These are phyloP conservation scores for Rusavskia elegans DNA, from an alignment of 495 filamentous ascomycete species.

Conservation along the genomic window DNA sequence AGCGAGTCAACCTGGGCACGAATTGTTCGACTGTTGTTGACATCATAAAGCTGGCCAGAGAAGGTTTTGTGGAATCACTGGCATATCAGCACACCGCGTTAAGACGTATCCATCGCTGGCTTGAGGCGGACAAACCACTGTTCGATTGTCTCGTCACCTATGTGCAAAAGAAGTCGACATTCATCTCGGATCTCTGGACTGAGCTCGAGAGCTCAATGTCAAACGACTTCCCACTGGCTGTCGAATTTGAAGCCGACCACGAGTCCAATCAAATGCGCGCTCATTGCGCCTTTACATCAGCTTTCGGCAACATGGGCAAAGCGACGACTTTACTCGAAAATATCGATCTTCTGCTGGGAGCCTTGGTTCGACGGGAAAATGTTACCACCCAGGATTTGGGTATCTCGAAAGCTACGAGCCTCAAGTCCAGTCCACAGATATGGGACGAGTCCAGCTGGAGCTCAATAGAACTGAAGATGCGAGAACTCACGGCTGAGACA, in stretches of 20 bases:
- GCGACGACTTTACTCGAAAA: conserved; percentile 17
- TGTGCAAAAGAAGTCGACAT: conserved; percentile 6
- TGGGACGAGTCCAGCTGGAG: conserved; percentile 14
- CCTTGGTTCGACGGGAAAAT: conserved; percentile 14
- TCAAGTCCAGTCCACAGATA: too few relatives aligned
- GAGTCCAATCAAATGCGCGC: conserved; percentile 7
- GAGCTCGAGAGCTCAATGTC: conserved; percentile 21
- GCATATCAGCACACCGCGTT: conserved; percentile 30
- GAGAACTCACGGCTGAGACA: conserved; percentile 9
- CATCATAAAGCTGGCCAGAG: conserved; percentile 20
- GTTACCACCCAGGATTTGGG: conserved; percentile 11
- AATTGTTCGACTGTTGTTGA: conserved; percentile 10
- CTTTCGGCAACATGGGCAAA: conserved; percentile 11
- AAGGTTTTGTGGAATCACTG: conserved; percentile 25
- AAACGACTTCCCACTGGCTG: conserved; percentile 20
- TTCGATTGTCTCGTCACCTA: conserved; percentile 29
- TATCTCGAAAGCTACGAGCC: too few relatives aligned
- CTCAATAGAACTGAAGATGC: conserved; percentile 8
- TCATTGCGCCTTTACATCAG: conserved; percentile 13
- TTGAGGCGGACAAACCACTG: conserved; percentile 23
- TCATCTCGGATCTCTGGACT: conserved; percentile 13
- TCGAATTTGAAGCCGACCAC: conserved; percentile 19
- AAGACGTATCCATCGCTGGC: conserved; percentile 30
- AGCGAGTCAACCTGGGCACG: conserved; percentile 28
- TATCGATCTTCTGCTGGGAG: conserved; percentile 18